Base-by-base conservation (phyloP, 1,284 basidiomycete species). In the Leccinum colubrinum region DNA sequence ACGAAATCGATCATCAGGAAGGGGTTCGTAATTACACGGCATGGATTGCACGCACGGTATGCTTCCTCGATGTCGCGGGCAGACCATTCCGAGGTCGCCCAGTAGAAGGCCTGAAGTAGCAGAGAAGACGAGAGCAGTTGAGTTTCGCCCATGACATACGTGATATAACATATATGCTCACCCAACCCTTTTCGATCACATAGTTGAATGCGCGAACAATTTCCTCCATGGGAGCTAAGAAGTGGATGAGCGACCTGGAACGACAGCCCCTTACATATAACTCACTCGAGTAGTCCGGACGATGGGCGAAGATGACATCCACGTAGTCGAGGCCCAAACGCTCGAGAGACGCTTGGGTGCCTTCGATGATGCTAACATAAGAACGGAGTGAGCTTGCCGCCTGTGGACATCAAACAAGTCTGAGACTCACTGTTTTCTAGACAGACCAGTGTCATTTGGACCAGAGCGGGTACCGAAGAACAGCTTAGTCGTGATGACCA, bases 251-350 rank as follows among this genome's bases (percentile, higher is more conserved):
- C 25, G 3, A 20, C 25, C 15, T 52, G 51, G 17, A 52, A 52
- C 51, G 15, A 52, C 9, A 9, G 17, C 17, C 0, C 51, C n/a
- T n/a, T 30, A 30, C 9, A 30, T 11, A 52, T 17, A 20, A 74
- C 76, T 56, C 57, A 81, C 83, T 65, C 1, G 74, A 58, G 51
- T 70, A 66, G 70, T 88, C 86, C 33, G 81, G 80, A 57, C 86
- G 82, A 66, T 88, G 86, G 6, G 81, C 81, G 48, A 86, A 84
- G 55, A 84, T 68, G 56, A 87, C 78, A 70, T 88, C 86, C 41
- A 88, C 86, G 66, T 91, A 91, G 71, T 86, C 82, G 66, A 88
- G 78, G 55, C 83, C 81, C 12, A 90, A 79, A 46, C 88, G 83
- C 71, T 85, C 77, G 17, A 91, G 79, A 4, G 80, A 84, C 41